Base-by-base conservation (phyloP, 345 rosid species). In the Populus pruinosa region DNA sequence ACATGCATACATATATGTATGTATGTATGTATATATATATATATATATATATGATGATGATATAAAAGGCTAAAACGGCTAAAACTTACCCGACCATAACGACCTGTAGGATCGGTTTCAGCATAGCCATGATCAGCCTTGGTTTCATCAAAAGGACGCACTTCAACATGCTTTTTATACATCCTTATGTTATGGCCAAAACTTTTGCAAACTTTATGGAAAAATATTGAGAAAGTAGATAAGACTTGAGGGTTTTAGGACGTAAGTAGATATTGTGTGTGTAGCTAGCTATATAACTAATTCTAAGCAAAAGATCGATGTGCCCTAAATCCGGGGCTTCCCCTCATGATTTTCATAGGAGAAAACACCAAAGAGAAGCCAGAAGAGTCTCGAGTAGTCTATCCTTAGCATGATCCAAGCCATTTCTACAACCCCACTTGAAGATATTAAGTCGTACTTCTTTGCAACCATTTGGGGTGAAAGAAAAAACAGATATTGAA, bases 51-150 rank as follows among this genome's bases (percentile, higher is more conserved):
- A 39, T 41, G 43, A 39, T 39, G 43, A n/a, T 23, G 63, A 56
- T 56, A 11, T 1, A 66, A 27, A 35, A 14, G 11, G 5, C 41
- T 27, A 1, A 55, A 75, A 83, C 89, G 10, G 5, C 41, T 27
- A 1, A 55, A 72, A 83, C 90, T 82, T 84, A 89, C 92, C 69
- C 89, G 85, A 31, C 90, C 83, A 73, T 89, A 89, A 2, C 92
- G 87, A 36, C 88, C 86, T 0, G 82, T 64, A 56, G 92, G 88
- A 79, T 89, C 90, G 43, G 85, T 86, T 62, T 82, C 85, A 12
- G 49, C 79, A 20, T 82, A 82, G 36, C 76, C 86, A 72, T 59
- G 67, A n/a, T 76, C 74, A 1, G 18, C 10, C 35, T 75, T 71
- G 65, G 82, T 63, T 75, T 72, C 86, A 72, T 75, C 53, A 20